These are phyloP conservation scores for Botrytis deweyae DNA, from an alignment of 2,329 filamentous ascomycete genomes.

Conservation along the genomic window DNA sequence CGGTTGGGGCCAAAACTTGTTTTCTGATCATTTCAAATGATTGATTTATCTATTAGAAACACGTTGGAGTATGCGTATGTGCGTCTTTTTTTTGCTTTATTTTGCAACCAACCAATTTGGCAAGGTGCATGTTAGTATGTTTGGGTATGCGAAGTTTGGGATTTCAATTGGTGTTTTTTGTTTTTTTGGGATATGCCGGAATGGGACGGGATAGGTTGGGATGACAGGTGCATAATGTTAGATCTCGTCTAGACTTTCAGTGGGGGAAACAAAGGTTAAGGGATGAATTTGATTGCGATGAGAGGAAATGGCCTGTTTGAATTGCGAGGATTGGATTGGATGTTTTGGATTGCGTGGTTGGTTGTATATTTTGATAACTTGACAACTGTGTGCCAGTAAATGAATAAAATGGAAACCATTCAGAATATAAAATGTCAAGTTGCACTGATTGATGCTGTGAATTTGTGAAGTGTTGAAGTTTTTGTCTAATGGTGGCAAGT, in stretches of 20 bases:
- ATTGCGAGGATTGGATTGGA: conserved; percentile 5
- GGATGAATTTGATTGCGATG: not conserved
- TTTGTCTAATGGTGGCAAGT: not conserved
- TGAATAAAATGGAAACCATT: not conserved
- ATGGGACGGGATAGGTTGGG: not conserved
- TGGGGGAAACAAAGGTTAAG: not conserved
- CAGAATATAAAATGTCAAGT: not conserved
- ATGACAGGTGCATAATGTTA: conserved; percentile 15
- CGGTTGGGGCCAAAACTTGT: conserved; percentile 2
- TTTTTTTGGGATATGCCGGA: not conserved
- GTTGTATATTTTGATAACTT: conserved; percentile 13
- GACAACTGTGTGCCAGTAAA: not conserved
- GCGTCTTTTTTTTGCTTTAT: not conserved
- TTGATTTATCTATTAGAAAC: not conserved
- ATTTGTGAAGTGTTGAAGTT: not conserved
- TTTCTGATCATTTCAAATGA: conserved; percentile 1
- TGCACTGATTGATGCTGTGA: not conserved
- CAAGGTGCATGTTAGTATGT: not conserved
- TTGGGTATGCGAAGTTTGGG: not conserved
- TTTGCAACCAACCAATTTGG: not conserved
- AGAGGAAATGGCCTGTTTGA: not conserved
- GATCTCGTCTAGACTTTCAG: conserved; percentile 6
- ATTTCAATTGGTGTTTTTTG: not conserved
- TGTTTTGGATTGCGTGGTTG: conserved; percentile 8
- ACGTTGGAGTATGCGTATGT: not conserved